Evolutionary conservation across 2,329 filamentous ascomycete genomes (phyloP).

Genomic region (Biscogniauxia marginata): DNA sequence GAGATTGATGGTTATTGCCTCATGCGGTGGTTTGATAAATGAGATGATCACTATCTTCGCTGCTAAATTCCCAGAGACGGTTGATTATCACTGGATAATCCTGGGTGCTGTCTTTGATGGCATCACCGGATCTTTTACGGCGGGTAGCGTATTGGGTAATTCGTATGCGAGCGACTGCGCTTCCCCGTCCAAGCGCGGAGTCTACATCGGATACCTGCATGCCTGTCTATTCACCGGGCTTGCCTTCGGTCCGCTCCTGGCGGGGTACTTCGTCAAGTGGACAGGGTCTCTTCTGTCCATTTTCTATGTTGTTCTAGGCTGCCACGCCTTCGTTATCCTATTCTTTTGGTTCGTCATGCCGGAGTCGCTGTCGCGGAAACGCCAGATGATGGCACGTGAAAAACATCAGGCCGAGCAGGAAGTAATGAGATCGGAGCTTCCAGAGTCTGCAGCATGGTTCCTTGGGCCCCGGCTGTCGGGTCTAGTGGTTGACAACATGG

Average conservation of each 20-base stretch:
- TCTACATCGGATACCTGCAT: constrained; percentile 87
- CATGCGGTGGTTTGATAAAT: constrained; percentile 68
- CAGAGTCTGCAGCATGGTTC: constrained; percentile 13
- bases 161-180: constrained; percentile 92
- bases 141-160: constrained; percentile 71
- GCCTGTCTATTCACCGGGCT: constrained; percentile 87
- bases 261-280: constrained; percentile 74
- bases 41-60: constrained; percentile 79
- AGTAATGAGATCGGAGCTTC: constrained; percentile 23
- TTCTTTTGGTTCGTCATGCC: constrained; percentile 72
- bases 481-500: constrained; percentile 22
- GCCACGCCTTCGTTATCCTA: constrained; percentile 71
- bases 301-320: constrained; percentile 77
- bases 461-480: constrained; percentile 20
- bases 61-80: constrained; percentile 67
- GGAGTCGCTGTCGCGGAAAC: constrained; percentile 76
- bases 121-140: constrained; percentile 82
- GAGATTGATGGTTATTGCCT: constrained; percentile 69
- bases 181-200: constrained; percentile 72
- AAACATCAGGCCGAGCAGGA: constrained; percentile 55
- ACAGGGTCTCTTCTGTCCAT: constrained; percentile 75
- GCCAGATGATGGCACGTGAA: constrained; percentile 68
- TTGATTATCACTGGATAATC: constrained; percentile 78
- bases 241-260: constrained; percentile 78
- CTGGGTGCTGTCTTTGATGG: constrained; percentile 78